Evolutionary conservation across 2,329 filamentous ascomycete genomes (phyloP), one percentile per base, ranked within the genome.

Genomic region (Alternaria angustiovoidea): DNA sequence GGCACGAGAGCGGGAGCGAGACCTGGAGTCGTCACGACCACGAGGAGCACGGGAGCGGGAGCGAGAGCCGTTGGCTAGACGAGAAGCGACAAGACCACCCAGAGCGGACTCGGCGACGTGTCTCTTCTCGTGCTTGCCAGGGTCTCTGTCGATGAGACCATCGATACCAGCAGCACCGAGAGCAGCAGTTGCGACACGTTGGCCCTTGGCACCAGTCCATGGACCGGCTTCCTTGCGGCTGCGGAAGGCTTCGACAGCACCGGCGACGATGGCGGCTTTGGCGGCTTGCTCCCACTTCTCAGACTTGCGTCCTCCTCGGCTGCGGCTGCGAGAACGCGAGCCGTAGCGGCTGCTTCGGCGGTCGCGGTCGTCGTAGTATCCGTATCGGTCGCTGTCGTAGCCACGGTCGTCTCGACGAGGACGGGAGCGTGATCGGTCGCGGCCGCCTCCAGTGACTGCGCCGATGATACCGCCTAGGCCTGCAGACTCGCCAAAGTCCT

Each of bases 191-290:
- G 96, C 86, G 61, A 98, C 88, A 53, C 94, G 92, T 82, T 93
- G 95, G 67, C 93, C 92, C 81, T 97, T 97, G 64, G 92, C 91
- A 38, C 94, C 94, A 65, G 89, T 91, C 93, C 94, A 97, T 43
- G 90, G 87, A 55, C 94, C 94, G 2, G 93, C 91, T 64, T 95
- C 91, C 72, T 94, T 96, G 76, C 94, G 89, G 57, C 93, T 89
- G 63, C 92, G 90, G 84, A 96, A 96, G 42, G 94, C 94, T 79
- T 97, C 94, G 55, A 93, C 91, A 41, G 94, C 94, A 70, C 93
- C 94, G 30, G 94, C 94, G 47, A 96, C 87, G 39, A 97, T 84
- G 20, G 94, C 95, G 34, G 94, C 94, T 83, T 95, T 94, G 76
- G 94, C 92, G 34, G 93, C 93, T 80, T 97, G 93, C 64, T 83